A percentile compares a stretch with the other conserved stretches of the same genome.
These are phyloP conservation scores for Cytauxzoon felis DNA, from an alignment of 169 alveolate species.

Conservation along the genomic window DNA sequence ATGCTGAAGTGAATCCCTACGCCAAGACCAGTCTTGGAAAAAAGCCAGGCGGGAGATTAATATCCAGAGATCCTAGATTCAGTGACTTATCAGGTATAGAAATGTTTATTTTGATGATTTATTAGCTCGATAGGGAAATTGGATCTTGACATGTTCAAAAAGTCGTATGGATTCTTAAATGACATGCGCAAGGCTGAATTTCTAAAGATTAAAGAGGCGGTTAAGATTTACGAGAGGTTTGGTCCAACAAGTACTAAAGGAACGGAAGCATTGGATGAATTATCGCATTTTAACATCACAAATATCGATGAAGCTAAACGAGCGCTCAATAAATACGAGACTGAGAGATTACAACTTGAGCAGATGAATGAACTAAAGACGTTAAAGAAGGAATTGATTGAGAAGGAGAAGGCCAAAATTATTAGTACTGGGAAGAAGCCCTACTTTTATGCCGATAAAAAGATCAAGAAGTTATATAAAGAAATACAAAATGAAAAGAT, in stretches of 20 bases:
- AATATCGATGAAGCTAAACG: slow-evolving; percentile 59
- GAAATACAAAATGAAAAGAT: slow-evolving; percentile 19
- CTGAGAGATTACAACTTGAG: slow-evolving; percentile 45
- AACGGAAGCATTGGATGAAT: slow-evolving; percentile 19
- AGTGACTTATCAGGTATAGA: slow-evolving; percentile 59
- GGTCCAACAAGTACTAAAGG: slow-evolving; percentile 37
- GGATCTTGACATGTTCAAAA: slow-evolving; percentile 50
- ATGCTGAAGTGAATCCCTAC: slow-evolving; percentile 46
- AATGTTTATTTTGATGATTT: not conserved
- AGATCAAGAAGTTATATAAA: slow-evolving; percentile 44
- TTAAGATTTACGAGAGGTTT: slow-evolving; percentile 14
- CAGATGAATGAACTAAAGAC: slow-evolving; percentile 22
- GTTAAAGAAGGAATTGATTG: slow-evolving; percentile 37
- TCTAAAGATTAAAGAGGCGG: slow-evolving; percentile 29
- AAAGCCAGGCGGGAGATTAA: not conserved
- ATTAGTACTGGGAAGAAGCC: slow-evolving; percentile 49
- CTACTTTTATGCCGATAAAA: slow-evolving; percentile 54
- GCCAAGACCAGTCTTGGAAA: slow-evolving; percentile 3
- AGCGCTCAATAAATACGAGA: slow-evolving; percentile 43
- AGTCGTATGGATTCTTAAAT: slow-evolving; percentile 51
- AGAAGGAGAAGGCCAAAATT: slow-evolving; percentile 48
- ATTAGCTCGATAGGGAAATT: slow-evolving; percentile 17
- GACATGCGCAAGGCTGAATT: slow-evolving; percentile 59
- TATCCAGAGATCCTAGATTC: slow-evolving; percentile 60
- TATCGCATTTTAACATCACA: slow-evolving; percentile 39